Evolutionary conservation across 2,329 filamentous ascomycete genomes (phyloP).

Genomic region (Pseudopyricularia cyperi): DNA sequence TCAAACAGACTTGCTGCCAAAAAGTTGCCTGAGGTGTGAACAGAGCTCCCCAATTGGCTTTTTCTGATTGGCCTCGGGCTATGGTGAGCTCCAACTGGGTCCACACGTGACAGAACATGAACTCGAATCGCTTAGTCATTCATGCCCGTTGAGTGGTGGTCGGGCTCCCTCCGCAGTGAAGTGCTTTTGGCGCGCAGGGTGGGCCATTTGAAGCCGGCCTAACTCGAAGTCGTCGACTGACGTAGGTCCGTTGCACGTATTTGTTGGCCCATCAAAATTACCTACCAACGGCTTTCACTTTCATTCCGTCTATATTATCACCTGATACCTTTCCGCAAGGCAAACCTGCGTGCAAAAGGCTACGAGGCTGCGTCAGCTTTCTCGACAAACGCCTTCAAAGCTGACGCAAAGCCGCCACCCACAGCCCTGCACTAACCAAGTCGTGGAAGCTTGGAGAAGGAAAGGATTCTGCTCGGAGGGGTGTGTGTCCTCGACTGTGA

Average conservation of each 20-base stretch:
- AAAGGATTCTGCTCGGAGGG: too few species aligned
- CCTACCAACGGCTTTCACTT: too few species aligned
- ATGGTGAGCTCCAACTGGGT: not conserved
- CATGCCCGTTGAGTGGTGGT: not conserved
- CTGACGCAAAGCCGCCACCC: not conserved
- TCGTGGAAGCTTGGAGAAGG: too few species aligned
- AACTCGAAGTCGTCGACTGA: not conserved
- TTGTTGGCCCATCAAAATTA: not conserved
- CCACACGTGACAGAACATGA: not conserved
- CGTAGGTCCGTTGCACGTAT: not conserved
- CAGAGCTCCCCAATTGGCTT: constrained; percentile 4
- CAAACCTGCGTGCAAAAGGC: constrained; percentile 5
- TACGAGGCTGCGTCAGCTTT: constrained; percentile 9
- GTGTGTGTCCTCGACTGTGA: too few species aligned
- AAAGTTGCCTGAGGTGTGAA: not conserved
- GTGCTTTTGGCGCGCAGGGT: not conserved
- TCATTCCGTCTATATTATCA: not conserved
- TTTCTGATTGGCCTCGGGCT: not conserved
- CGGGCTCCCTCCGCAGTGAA: not conserved
- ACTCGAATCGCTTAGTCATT: not conserved
- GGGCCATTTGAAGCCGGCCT: not conserved
- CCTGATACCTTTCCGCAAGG: not conserved
- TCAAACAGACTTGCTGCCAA: too few species aligned
- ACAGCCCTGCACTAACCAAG: not conserved
- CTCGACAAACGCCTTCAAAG: not conserved